phyloP scores from a whole-genome alignment of 208 protist genomes.

The Trypanosoma conorhini region DNA sequence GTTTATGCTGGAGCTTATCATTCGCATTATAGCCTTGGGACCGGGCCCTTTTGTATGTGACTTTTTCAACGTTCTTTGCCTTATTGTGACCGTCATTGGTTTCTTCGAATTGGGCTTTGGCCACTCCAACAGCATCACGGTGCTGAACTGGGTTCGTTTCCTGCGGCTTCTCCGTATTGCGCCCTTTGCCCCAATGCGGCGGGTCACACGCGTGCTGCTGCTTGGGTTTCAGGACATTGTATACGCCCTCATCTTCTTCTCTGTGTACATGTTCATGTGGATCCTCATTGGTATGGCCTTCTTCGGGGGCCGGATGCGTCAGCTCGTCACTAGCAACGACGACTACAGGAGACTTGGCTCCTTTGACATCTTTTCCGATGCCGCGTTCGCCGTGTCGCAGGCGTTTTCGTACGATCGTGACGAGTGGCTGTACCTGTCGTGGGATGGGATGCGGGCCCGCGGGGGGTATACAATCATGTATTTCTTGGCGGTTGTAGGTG shows the following conservation, averaged over 20 bases:
- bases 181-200: conserved; percentile 59
- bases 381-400: conserved; percentile 82
- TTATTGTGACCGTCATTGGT: conserved; percentile 71
- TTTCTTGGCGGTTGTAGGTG: conserved; percentile 74
- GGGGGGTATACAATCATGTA: conserved; percentile 87
- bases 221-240: conserved; percentile 75
- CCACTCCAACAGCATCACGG: conserved; percentile 69
- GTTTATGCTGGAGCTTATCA: conserved; percentile 86
- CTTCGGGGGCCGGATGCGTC: conserved; percentile 79
- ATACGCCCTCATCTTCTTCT: conserved; percentile 87
- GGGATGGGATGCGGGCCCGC: conserved; percentile 79
- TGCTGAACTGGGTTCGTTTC: conserved; percentile 92
- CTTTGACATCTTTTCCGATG: conserved; percentile 85
- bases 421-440: conserved; percentile 87
- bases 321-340: conserved; percentile 43
- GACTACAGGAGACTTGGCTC: conserved; percentile 64
- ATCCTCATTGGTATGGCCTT: conserved; percentile 91
- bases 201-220: conserved; percentile 79
- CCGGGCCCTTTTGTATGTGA: conserved; percentile 76
- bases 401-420: conserved; percentile 84
- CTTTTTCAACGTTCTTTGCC: conserved; percentile 76
- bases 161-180: conserved; percentile 70
- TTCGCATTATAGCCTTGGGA: conserved; percentile 80
- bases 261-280: conserved; percentile 93
- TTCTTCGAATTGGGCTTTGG: conserved; percentile 92